Conservation (phyloP, 192 early-diverging fungal species). For the Coemansia sp. region DNA sequence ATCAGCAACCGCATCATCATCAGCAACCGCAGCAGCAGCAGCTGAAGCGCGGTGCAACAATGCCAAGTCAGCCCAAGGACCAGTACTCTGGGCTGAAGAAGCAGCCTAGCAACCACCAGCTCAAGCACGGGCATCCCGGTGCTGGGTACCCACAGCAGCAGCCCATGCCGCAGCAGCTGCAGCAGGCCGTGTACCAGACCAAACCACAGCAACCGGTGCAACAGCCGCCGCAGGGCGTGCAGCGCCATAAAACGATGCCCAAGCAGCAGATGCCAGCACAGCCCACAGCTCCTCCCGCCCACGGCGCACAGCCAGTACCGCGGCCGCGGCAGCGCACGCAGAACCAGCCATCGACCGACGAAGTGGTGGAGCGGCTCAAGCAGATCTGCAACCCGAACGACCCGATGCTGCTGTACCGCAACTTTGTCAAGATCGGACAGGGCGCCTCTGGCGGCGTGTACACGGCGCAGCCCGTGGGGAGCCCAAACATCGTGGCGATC, state of each 20-base stretch:
- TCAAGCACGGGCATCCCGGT: slow-evolving; percentile 31
- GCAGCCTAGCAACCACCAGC: slow-evolving; percentile 51
- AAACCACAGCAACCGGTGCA: slow-evolving; percentile 21
- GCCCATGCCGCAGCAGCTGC: slow-evolving; percentile 16
- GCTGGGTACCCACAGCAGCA: slow-evolving; percentile 34
- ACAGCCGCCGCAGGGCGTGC: slow-evolving; percentile 9
- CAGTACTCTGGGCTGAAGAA: slow-evolving; percentile 32
- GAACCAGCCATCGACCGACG: slow-evolving; percentile 73
- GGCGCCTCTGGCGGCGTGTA: slow-evolving; percentile 98
- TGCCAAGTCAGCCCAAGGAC: slow-evolving; percentile 27
- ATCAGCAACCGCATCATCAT: slow-evolving; percentile 16
- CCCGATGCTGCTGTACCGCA: slow-evolving; percentile 86
- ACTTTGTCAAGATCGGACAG: slow-evolving; percentile 95
- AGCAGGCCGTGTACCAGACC: slow-evolving; percentile 17
- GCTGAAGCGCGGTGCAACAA: slow-evolving; percentile 42
- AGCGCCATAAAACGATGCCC: slow-evolving; percentile 46
- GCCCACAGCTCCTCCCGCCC: slow-evolving; percentile 53
- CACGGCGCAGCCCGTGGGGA: slow-evolving; percentile 74
- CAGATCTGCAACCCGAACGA: slow-evolving; percentile 87
- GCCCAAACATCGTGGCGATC: slow-evolving; percentile 80
- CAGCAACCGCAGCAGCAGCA: not conserved
- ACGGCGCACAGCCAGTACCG: slow-evolving; percentile 49
- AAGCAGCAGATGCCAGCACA: slow-evolving; percentile 56
- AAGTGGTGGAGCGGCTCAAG: slow-evolving; percentile 92
- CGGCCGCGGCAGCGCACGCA: slow-evolving; percentile 77